Evolutionary conservation across 2,329 filamentous ascomycete genomes (phyloP).

Genomic region (Cercospora janseana): DNA sequence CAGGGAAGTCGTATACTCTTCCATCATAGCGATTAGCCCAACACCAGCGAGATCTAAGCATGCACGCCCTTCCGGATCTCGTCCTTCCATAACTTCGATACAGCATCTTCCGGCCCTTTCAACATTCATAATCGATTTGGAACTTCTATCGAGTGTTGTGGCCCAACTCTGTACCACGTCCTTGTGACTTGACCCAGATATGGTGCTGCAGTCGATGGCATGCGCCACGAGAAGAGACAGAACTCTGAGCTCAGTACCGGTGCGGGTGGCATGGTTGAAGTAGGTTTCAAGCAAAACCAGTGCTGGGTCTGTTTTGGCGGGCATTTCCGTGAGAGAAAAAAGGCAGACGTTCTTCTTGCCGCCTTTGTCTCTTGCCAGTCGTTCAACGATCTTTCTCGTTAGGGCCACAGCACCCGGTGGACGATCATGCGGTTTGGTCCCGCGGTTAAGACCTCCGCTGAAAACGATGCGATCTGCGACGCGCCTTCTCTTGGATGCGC

Average conservation of each 20-base stretch:
- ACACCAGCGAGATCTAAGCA: conserved; percentile 1
- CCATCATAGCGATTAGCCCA: conserved; percentile 2
- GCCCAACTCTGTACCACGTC: background rate
- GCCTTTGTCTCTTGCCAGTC: background rate
- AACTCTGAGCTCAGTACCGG: background rate
- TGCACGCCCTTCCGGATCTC: background rate
- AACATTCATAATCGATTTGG: background rate
- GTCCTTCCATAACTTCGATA: background rate
- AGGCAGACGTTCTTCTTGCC: background rate
- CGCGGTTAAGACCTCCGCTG: background rate
- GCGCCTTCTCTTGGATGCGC: background rate
- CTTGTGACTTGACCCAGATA: background rate
- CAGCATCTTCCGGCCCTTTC: conserved; percentile 1
- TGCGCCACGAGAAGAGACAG: conserved; percentile 1
- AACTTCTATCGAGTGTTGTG: background rate
- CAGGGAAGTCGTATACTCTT: conserved; percentile 1
- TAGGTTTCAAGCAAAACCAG: conserved; percentile 1
- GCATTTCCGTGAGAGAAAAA: background rate
- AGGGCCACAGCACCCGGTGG: background rate
- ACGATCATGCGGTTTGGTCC: background rate
- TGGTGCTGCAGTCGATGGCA: background rate
- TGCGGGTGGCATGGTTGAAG: background rate
- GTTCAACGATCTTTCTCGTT: background rate
- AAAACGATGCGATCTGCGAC: background rate
- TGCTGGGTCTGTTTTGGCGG: background rate